phyloP scores from a whole-genome alignment of 345 rosid species.

The Dipteronia sinensis region DNA sequence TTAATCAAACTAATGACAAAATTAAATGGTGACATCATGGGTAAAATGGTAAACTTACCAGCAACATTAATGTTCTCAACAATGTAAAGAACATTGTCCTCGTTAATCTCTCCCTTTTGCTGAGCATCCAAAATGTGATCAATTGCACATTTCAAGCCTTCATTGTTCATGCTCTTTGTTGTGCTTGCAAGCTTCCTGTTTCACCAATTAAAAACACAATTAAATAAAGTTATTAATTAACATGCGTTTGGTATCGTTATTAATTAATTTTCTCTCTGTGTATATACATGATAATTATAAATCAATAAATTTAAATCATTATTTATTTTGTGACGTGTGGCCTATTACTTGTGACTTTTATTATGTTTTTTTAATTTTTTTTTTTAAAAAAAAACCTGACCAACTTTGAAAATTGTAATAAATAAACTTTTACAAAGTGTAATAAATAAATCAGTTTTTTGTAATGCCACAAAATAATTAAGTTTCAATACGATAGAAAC shows the following conservation, averaged over 20 bases:
- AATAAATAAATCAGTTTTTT: too few species aligned
- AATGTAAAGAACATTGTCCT: conserved; percentile 95
- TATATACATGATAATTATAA: too few species aligned
- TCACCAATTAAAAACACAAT: neutral
- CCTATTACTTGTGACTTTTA: too few species aligned
- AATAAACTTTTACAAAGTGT: too few species aligned
- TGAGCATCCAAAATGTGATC: conserved; percentile 94
- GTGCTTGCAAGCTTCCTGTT: conserved; percentile 74
- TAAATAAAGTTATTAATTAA: neutral
- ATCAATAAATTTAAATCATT: too few species aligned
- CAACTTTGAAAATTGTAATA: too few species aligned
- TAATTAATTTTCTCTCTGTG: neutral
- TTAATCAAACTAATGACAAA: neutral
- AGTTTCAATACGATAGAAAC: too few species aligned
- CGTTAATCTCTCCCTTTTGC: conserved; percentile 90
- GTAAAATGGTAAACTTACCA: conserved; percentile 37
- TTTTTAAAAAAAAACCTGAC: too few species aligned
- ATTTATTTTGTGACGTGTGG: too few species aligned
- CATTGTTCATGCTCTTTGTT: conserved; percentile 54
- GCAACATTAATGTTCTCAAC: conserved; percentile 99
- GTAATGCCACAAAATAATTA: too few species aligned
- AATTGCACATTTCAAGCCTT: conserved; percentile 84
- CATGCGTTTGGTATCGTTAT: neutral
- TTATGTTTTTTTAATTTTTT: too few species aligned
- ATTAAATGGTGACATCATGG: neutral